A percentile compares a stretch with the other conserved stretches of the same genome.
Conservation (phyloP, 1,284 basidiomycete genomes). For the Porodaedalea pini region DNA sequence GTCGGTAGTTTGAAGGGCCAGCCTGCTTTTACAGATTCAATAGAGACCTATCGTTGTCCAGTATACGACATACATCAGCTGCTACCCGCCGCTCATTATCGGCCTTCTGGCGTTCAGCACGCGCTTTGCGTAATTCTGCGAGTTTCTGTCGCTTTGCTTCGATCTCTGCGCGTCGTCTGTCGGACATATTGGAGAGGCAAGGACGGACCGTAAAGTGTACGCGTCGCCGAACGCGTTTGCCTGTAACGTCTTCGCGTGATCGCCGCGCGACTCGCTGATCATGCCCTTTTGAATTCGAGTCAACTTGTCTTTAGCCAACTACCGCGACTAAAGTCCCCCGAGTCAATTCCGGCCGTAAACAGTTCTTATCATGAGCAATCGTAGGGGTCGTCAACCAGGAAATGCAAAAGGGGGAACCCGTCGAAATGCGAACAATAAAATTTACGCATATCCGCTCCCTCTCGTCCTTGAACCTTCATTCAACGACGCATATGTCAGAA, state of each 20-base stretch:
- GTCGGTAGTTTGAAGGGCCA: slow-evolving; percentile 29
- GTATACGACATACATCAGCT: slow-evolving; percentile 37
- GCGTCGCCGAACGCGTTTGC: not conserved
- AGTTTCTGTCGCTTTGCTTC: slow-evolving; percentile 90
- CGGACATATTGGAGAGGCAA: slow-evolving; percentile 5
- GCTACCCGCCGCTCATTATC: slow-evolving; percentile 49
- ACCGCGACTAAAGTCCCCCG: too few relatives aligned
- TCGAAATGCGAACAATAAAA: slow-evolving; percentile 58
- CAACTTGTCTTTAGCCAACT: not conserved
- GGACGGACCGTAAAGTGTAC: not conserved
- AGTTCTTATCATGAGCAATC: slow-evolving; percentile 7
- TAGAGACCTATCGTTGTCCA: not conserved
- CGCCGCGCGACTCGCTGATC: not conserved
- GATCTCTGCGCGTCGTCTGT: slow-evolving; percentile 59
- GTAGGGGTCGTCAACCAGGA: slow-evolving; percentile 13
- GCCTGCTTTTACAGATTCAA: slow-evolving; percentile 24
- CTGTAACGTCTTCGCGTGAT: not conserved
- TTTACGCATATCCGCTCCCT: slow-evolving; percentile 65
- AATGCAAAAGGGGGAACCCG: slow-evolving; percentile 47
- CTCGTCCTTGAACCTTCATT: slow-evolving; percentile 47
- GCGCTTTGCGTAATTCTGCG: slow-evolving; percentile 73
- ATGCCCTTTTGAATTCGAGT: not conserved
- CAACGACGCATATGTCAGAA: slow-evolving; percentile 24
- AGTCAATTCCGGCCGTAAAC: not conserved
- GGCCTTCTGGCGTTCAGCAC: slow-evolving; percentile 63